Conservation (phyloP, 352 stramenopile species). For the Globisporangium acanthophoron region DNA sequence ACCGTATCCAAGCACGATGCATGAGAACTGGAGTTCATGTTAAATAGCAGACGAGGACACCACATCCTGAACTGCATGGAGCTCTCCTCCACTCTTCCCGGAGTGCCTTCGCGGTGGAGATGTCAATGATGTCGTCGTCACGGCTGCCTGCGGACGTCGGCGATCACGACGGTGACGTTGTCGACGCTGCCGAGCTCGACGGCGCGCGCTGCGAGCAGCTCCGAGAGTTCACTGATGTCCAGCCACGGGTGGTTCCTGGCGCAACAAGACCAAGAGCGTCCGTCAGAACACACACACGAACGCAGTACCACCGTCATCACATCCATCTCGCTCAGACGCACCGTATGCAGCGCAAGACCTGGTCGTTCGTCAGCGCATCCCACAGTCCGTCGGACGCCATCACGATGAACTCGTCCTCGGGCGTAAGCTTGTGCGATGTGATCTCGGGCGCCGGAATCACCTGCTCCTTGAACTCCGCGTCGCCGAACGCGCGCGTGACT, state of each 20-base stretch:
- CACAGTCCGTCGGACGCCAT: slow-evolving; percentile 73
- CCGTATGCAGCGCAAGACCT: slow-evolving; percentile 55
- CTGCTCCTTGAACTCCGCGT: slow-evolving; percentile 50
- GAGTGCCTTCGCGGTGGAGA: neutral
- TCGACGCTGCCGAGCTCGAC: slow-evolving; percentile 66
- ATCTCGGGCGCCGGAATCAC: slow-evolving; percentile 66
- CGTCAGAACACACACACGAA: slow-evolving; percentile 1
- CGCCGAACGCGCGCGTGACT: slow-evolving; percentile 65
- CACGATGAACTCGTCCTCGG: slow-evolving; percentile 70
- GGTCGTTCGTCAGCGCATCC: slow-evolving; percentile 69
- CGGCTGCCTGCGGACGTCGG: slow-evolving; percentile 45
- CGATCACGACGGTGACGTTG: slow-evolving; percentile 73
- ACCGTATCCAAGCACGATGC: too few relatives aligned
- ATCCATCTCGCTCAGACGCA: slow-evolving; percentile 7
- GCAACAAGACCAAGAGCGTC: slow-evolving; percentile 6
- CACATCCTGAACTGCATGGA: too few relatives aligned
- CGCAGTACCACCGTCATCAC: too few relatives aligned
- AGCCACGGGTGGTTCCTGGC: slow-evolving; percentile 61
- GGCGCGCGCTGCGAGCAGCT: slow-evolving; percentile 59
- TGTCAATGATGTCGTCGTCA: neutral
- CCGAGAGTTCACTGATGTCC: slow-evolving; percentile 44
- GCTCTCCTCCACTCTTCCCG: too few relatives aligned
- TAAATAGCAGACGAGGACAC: too few relatives aligned
- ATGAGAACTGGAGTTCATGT: too few relatives aligned
- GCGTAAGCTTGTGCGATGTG: slow-evolving; percentile 35